These are phyloP conservation scores for Leptodontidium sp. DNA, from an alignment of 2,329 filamentous ascomycete species.

Conservation along the genomic window DNA sequence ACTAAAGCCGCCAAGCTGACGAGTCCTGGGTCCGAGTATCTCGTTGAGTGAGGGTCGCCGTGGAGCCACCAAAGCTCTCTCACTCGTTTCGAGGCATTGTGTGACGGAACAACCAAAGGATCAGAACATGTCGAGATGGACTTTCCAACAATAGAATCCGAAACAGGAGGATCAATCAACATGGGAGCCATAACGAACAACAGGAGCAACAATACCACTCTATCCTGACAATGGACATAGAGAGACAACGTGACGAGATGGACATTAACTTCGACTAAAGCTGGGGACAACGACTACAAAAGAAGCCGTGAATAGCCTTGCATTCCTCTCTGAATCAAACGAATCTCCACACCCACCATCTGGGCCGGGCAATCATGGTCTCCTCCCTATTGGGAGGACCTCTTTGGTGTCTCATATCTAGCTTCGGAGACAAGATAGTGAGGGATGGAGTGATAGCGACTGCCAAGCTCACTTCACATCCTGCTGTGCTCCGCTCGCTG, in stretches of 20 bases:
- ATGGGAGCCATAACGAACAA: constrained; percentile 35
- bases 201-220: not conserved
- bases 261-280: not conserved
- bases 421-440: constrained; percentile 8
- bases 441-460: not conserved
- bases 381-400: constrained; percentile 1
- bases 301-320: constrained; percentile 13
- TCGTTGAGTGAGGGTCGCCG: constrained; percentile 45
- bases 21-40: constrained; percentile 44
- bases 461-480: not conserved
- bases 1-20: constrained; percentile 44
- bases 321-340: not conserved
- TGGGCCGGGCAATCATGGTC: not conserved
- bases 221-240: not conserved
- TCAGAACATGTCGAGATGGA: constrained; percentile 39
- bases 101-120: constrained; percentile 41
- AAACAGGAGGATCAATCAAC: constrained; percentile 30
- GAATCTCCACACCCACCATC: constrained; percentile 15
- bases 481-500: constrained; percentile 8
- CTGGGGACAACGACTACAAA: constrained; percentile 5
- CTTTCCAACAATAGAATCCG: constrained; percentile 18
- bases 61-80: constrained; percentile 46
- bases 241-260: not conserved
- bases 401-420: not conserved
- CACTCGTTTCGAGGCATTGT: constrained; percentile 37